phyloP scores from a whole-genome alignment of 768 basidiomycete genomes.

The Mrakia frigida region DNA sequence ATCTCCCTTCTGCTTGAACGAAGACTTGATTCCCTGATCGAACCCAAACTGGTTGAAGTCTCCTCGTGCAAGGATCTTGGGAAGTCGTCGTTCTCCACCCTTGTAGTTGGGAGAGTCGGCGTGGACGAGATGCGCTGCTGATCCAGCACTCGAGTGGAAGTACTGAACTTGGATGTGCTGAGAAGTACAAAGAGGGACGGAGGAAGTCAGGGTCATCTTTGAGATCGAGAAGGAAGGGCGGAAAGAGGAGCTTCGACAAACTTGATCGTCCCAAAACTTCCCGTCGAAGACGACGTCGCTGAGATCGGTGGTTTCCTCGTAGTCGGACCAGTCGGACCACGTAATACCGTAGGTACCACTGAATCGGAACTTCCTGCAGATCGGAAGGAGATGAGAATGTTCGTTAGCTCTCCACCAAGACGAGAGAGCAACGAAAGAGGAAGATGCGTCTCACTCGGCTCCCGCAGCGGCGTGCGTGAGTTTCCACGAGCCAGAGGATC shows the following conservation, averaged over 20 bases:
- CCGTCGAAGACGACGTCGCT: conserved; percentile 54
- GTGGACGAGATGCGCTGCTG: conserved; percentile 65
- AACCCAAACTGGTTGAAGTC: conserved; percentile 89
- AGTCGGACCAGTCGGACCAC: conserved; percentile 77
- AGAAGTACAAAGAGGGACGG: neutral
- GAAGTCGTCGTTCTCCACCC: conserved; percentile 63
- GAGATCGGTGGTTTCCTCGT: conserved; percentile 67
- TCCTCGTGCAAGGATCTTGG: conserved; percentile 80
- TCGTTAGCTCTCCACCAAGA: neutral
- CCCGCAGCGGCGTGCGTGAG: conserved; percentile 65
- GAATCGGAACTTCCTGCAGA: conserved; percentile 63
- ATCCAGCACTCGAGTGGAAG: conserved; percentile 65
- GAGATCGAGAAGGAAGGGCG: neutral
- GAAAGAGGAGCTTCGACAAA: neutral
- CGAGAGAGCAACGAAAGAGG: neutral
- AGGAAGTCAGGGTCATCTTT: neutral
- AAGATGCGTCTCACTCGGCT: conserved; percentile 52
- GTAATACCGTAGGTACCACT: conserved; percentile 77
- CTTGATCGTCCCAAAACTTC: conserved; percentile 63
- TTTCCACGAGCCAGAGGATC: conserved; percentile 28
- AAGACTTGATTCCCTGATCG: conserved; percentile 68
- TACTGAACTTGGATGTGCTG: conserved; percentile 87
- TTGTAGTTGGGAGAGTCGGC: conserved; percentile 62
- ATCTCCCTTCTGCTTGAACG: conserved; percentile 54
- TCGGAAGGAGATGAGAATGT: neutral